Conservation (phyloP, 148 eudicot species). For the Arbutus unedo region DNA sequence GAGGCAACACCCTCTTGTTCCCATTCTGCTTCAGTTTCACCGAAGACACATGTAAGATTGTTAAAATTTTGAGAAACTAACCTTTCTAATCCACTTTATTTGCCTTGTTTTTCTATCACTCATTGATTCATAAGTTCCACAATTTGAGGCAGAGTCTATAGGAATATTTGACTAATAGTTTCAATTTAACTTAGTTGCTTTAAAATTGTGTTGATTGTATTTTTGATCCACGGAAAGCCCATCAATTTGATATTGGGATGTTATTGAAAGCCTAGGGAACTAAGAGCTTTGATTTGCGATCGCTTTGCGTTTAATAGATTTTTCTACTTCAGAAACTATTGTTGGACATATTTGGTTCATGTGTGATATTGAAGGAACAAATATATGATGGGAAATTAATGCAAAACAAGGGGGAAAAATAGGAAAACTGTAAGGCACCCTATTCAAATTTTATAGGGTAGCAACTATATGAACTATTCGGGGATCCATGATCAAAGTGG, state of each 20-base stretch:
- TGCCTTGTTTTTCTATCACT: not conserved
- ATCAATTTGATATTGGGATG: not conserved
- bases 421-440: not conserved
- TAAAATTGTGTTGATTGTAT: not conserved
- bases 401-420: not conserved
- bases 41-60: slow-evolving; percentile 42
- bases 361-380: not conserved
- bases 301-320: not conserved
- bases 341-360: not conserved
- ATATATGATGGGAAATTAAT: not conserved
- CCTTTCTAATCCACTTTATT: not conserved
- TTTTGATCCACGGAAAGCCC: not conserved
- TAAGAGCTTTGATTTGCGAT: not conserved
- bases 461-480: not conserved
- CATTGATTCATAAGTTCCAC: not conserved
- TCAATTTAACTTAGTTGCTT: not conserved
- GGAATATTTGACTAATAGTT: not conserved
- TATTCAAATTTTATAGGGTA: not conserved
- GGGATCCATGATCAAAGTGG: not conserved
- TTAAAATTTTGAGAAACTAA: not conserved
- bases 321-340: not conserved
- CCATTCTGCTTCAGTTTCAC: slow-evolving; percentile 21
- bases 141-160: not conserved
- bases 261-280: not conserved
- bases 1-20: slow-evolving; percentile 12